A percentile compares a stretch with the other conserved stretches of the same genome.
Conservation (phyloP, 176 grass and related monocot species). For the Aegilops umbellulata region DNA sequence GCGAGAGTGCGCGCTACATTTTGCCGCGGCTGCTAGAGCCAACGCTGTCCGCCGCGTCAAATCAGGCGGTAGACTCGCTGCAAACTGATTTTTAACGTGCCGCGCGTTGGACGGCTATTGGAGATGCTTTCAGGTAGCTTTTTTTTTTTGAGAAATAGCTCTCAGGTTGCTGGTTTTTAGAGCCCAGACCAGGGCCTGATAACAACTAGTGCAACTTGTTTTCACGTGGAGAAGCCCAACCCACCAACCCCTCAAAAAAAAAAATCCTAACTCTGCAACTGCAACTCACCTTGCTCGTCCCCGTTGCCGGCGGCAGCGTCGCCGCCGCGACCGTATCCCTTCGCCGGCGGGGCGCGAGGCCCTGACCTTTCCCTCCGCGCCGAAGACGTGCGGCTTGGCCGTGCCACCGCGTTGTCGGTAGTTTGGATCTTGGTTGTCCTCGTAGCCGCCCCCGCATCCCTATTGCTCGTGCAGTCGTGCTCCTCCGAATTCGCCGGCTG, state of each 20-base stretch:
- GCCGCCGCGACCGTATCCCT: not conserved
- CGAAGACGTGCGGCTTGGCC: too few species aligned
- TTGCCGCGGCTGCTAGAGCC: too few species aligned
- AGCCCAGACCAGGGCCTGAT: too few species aligned
- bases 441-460: not conserved
- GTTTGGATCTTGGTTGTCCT: not conserved
- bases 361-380: not conserved
- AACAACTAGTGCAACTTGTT: not conserved
- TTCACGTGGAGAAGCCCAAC: not conserved
- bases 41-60: too few species aligned
- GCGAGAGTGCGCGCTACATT: too few species aligned
- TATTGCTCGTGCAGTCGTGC: not conserved
- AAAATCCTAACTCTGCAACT: not conserved
- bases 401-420: not conserved
- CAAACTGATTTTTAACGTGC: too few species aligned
- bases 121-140: too few species aligned
- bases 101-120: too few species aligned
- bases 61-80: too few species aligned
- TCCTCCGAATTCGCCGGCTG: not conserved
- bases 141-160: too few species aligned
- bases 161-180: too few species aligned
- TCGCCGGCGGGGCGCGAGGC: too few species aligned
- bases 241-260: not conserved
- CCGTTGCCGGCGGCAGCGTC: not conserved
- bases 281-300: not conserved